Evolutionary conservation across 2,329 filamentous ascomycete genomes (phyloP), one percentile per base, ranked within the genome.

Genomic region (Aureobasidium uvarum): DNA sequence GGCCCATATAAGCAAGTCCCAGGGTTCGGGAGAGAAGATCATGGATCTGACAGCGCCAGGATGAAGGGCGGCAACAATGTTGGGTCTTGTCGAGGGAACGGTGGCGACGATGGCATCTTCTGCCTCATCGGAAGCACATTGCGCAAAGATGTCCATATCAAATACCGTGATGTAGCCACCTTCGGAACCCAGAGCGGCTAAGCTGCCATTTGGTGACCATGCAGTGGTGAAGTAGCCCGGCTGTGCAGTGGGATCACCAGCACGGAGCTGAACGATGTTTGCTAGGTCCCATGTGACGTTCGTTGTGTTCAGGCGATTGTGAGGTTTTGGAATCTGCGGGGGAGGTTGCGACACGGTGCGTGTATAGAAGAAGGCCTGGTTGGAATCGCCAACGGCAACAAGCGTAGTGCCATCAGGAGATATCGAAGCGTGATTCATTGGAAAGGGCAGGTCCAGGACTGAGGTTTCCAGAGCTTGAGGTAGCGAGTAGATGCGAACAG

Each of bases 361-460:
- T 69, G 85, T 80, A 75, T 96, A 95, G 69, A 98, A 87, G 76
- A 95, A 97, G 23, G 94, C 86, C 69, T 87, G 90, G 0, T 92
- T 89, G 71, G 93, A 89, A 74, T 99, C 95, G 46, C 94, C 90
- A 50, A 98, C 90, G 1, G 92, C 91, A 6, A 93, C 84, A 23
- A 98, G 81, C 13, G 94, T 78, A 23, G 83, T 85, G 0, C 93
- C 94, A 74, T 97, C 90, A 0, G 94, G 95, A 7, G 94, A 97
- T 62, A 99, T 88, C n/a, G 93, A 86, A 39, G 93, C 91, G 73
- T 96, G 92, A 72, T 99, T 99, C 80, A 98, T 94, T 69, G 88
- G 90, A 73, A 94, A 90, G 5, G 90, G 89, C 69, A 96, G 89
- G 4, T 85, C 83, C 62, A 97, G 80, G 50, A 87, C 83, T 64